These are phyloP conservation scores for Penicillium steckii DNA, from an alignment of 495 filamentous ascomycete species.

Conservation along the genomic window DNA sequence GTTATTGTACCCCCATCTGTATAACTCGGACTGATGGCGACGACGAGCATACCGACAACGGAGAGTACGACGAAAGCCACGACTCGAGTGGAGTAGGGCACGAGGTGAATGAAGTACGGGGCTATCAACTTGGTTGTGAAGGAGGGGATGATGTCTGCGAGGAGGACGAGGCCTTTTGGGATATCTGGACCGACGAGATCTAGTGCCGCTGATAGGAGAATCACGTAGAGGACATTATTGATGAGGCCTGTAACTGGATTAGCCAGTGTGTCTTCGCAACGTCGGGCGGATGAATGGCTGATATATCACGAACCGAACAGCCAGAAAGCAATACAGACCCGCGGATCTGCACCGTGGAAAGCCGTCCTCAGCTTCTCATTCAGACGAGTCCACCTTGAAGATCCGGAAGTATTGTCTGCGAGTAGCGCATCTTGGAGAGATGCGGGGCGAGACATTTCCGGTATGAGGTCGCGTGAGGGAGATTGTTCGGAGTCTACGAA, in stretches of 20 bases:
- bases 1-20: conserved; percentile 59
- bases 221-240: conserved; percentile 97
- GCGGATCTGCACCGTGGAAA: conserved; percentile 66
- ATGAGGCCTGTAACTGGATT: conserved; percentile 70
- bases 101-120: conserved; percentile 86
- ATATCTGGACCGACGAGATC: conserved; percentile 85
- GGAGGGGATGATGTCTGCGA: conserved; percentile 86
- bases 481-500: background rate
- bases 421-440: conserved; percentile 16
- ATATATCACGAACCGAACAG: conserved; percentile 68
- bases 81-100: conserved; percentile 77
- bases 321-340: conserved; percentile 85
- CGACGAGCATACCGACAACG: conserved; percentile 78
- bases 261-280: background rate
- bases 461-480: conserved; percentile 13
- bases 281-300: too few species aligned
- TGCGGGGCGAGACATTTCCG: conserved; percentile 11
- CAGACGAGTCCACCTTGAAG: conserved; percentile 69
- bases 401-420: background rate
- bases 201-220: conserved; percentile 92
- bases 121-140: conserved; percentile 85
- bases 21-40: conserved; percentile 71
- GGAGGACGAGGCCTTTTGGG: conserved; percentile 88
- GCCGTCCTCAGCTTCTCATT: conserved; percentile 59
- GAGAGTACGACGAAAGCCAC: conserved; percentile 70